phyloP scores from a whole-genome alignment of 2,329 filamentous ascomycete genomes.

The Botrytis medusae region DNA sequence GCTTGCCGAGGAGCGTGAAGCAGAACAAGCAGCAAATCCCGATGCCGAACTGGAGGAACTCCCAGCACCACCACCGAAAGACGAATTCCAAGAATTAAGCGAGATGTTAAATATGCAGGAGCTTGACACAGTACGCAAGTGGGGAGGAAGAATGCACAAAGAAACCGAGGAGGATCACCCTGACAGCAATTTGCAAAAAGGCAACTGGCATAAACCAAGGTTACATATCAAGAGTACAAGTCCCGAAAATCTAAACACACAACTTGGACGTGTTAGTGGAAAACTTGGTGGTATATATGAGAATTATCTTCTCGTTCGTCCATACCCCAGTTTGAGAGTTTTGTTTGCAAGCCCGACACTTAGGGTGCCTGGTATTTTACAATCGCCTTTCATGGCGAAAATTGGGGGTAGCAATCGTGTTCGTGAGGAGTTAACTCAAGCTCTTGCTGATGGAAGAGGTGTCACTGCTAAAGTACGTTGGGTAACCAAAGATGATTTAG shows the following conservation, averaged over 20 bases:
- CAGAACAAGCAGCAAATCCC: slow-evolving; percentile 24
- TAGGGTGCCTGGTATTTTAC: slow-evolving; percentile 65
- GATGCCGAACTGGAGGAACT: slow-evolving; percentile 16
- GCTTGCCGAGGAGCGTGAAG: slow-evolving; percentile 36
- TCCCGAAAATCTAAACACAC: slow-evolving; percentile 27
- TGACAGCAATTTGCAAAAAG: slow-evolving; percentile 38
- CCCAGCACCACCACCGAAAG: slow-evolving; percentile 43
- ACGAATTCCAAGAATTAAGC: slow-evolving; percentile 64
- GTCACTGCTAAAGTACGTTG: slow-evolving; percentile 75
- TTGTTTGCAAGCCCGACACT: slow-evolving; percentile 69
- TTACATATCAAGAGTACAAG: slow-evolving; percentile 44
- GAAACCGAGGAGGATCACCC: slow-evolving; percentile 48
- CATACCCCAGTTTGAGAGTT: slow-evolving; percentile 64
- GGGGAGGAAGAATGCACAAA: slow-evolving; percentile 63
- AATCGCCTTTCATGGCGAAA: slow-evolving; percentile 56
- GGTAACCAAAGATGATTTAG: slow-evolving; percentile 52
- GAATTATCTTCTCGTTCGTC: slow-evolving; percentile 64
- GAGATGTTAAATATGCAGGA: slow-evolving; percentile 71
- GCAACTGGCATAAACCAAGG: slow-evolving; percentile 45
- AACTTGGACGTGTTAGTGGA: slow-evolving; percentile 33
- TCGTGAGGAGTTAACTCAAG: slow-evolving; percentile 52
- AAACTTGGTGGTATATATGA: slow-evolving; percentile 49
- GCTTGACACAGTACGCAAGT: slow-evolving; percentile 61
- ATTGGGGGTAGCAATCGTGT: slow-evolving; percentile 52
- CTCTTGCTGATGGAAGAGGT: slow-evolving; percentile 65